Evolutionary conservation across 129 eudicot species (phyloP).

Genomic region (Arctium lappa): DNA sequence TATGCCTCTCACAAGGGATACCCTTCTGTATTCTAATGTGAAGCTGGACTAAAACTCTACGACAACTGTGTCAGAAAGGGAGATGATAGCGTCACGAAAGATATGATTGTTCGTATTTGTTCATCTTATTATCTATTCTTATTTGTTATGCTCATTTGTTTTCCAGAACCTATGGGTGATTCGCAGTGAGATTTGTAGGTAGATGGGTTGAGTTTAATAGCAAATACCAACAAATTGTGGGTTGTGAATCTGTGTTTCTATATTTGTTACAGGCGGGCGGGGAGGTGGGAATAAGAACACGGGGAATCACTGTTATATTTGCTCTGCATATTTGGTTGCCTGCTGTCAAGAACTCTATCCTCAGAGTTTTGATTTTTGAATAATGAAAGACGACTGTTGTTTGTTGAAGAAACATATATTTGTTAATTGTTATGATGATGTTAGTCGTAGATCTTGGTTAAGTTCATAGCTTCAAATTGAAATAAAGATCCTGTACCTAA

Average conservation of each 20-base stretch:
- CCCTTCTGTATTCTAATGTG: slow-evolving; percentile 94
- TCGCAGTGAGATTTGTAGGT: slow-evolving; percentile 15
- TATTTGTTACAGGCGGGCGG: background rate
- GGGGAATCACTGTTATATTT: slow-evolving; percentile 10
- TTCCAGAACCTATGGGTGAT: slow-evolving; percentile 2
- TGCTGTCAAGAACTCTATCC: background rate
- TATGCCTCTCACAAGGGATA: slow-evolving; percentile 95
- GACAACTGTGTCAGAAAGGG: background rate
- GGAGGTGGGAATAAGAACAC: slow-evolving; percentile 15
- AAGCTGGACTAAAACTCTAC: slow-evolving; percentile 64
- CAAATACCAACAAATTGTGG: slow-evolving; percentile 11
- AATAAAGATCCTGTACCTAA: background rate
- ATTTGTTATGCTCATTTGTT: background rate
- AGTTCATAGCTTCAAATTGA: background rate
- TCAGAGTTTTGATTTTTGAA: background rate
- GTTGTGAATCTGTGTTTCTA: slow-evolving; percentile 10
- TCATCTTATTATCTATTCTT: slow-evolving; percentile 14
- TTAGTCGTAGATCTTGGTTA: too few relatives aligned
- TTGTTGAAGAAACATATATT: background rate
- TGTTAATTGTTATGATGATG: background rate
- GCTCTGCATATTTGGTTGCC: slow-evolving; percentile 7
- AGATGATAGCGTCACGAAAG: slow-evolving; percentile 10
- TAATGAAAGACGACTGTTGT: background rate
- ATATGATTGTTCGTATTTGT: slow-evolving; percentile 10
- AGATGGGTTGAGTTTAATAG: slow-evolving; percentile 7